phyloP scores from a whole-genome alignment of 108 stramenopile genomes.

The Bacterosira constricta region DNA sequence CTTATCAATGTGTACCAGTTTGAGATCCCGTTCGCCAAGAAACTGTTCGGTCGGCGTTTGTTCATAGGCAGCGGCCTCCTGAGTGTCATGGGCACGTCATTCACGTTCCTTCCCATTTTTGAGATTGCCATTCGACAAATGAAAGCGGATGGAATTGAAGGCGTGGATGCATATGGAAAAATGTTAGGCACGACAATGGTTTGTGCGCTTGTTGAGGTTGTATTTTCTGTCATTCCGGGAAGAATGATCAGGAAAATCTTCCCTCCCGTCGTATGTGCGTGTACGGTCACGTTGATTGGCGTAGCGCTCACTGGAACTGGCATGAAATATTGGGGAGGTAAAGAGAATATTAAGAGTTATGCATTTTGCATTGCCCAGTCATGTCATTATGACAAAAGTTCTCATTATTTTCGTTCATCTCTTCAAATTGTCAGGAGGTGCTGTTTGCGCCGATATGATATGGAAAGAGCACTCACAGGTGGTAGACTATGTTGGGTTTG shows the following conservation, averaged over 20 bases:
- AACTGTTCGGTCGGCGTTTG: conserved; percentile 50
- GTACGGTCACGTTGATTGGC: conserved; percentile 83
- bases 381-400: no score
- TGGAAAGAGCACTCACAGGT: conserved; percentile 61
- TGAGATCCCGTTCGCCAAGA: conserved; percentile 58
- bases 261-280: conserved; percentile 72
- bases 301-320: conserved; percentile 80
- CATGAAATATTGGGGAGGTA: conserved; percentile 89
- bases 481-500: conserved; percentile 30
- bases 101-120: conserved; percentile 78
- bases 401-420: no score
- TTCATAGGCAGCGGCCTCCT: conserved; percentile 75
- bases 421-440: no score
- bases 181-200: conserved; percentile 78
- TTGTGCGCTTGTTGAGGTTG: conserved; percentile 66
- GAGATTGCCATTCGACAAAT: conserved; percentile 73
- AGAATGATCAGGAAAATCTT: conserved; percentile 58
- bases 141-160: conserved; percentile 59
- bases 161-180: conserved; percentile 73
- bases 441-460: conserved; percentile 77
- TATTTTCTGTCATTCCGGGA: conserved; percentile 57
- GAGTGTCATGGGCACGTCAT: conserved; percentile 84
- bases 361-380: no score
- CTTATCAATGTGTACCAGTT: conserved; percentile 66
- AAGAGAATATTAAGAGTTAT: no score